phyloP scores from a whole-genome alignment of 83 land plant genomes.

The Picea abies region DNA sequence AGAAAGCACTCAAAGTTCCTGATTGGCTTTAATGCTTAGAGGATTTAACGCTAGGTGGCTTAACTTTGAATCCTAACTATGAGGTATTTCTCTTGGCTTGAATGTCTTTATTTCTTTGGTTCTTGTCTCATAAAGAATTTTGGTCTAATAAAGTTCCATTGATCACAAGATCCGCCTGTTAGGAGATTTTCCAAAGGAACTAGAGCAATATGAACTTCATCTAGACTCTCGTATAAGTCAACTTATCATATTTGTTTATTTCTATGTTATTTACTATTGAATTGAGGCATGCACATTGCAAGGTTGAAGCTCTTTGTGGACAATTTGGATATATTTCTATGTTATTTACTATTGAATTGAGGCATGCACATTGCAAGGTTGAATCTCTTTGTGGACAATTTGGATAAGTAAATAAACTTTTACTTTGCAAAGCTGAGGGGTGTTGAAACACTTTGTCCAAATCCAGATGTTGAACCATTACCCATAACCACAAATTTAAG shows the following conservation, averaged over 20 bases:
- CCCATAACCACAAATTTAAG: slow-evolving; percentile 34
- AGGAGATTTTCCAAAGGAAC: too few relatives aligned
- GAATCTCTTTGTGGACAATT: slow-evolving; percentile 86
- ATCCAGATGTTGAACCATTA: slow-evolving; percentile 15
- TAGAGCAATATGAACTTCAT: too few relatives aligned
- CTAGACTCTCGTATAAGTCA: background rate
- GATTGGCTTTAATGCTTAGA: too few relatives aligned
- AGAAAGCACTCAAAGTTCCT: too few relatives aligned
- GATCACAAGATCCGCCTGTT: too few relatives aligned
- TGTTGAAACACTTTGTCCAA: slow-evolving; percentile 90
- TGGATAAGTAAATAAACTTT: slow-evolving; percentile 22
- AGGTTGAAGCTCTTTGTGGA: slow-evolving; percentile 89
- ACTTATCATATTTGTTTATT: background rate
- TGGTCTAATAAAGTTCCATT: background rate
- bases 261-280: background rate
- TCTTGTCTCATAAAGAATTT: background rate
- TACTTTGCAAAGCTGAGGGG: slow-evolving; percentile 93
- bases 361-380: slow-evolving; percentile 74
- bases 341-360: background rate
- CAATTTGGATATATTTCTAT: too few relatives aligned
- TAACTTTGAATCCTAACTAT: too few relatives aligned
- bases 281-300: slow-evolving; percentile 58
- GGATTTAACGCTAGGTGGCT: too few relatives aligned
- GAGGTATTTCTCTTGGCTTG: too few relatives aligned
- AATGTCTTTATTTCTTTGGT: too few relatives aligned